These are phyloP conservation scores for Astrocystis sublimbata DNA, from an alignment of 495 filamentous ascomycete species.

Conservation along the genomic window DNA sequence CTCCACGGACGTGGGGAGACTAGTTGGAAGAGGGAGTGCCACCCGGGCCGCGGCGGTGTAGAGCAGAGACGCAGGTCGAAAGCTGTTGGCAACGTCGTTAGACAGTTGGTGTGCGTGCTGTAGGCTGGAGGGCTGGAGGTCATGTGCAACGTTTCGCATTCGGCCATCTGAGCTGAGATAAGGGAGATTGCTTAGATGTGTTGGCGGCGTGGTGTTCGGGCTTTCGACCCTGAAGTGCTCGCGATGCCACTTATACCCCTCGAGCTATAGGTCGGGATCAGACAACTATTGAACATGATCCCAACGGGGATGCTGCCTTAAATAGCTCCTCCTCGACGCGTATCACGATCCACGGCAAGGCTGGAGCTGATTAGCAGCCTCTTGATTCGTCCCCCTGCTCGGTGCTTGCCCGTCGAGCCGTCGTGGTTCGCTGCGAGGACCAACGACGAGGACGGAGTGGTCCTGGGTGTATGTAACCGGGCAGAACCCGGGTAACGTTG, in stretches of 20 bases:
- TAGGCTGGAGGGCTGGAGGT: no score
- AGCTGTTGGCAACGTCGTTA: no score
- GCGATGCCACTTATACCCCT: background rate
- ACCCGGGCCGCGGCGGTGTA: constrained; percentile 6
- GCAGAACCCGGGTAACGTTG: no score
- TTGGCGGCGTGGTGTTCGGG: background rate
- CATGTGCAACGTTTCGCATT: background rate
- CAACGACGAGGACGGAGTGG: no score
- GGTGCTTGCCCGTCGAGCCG: background rate
- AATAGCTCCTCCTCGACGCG: background rate
- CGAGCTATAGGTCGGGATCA: background rate
- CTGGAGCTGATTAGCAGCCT: background rate
- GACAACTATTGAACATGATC: background rate
- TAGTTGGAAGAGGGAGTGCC: no score
- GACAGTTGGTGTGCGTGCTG: no score
- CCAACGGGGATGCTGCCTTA: background rate
- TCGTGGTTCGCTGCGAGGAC: no score
- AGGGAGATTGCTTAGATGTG: background rate
- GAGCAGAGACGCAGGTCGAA: no score
- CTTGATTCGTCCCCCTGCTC: background rate
- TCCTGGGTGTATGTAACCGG: background rate
- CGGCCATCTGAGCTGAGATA: background rate
- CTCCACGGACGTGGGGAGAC: background rate
- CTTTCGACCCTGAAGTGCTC: background rate
- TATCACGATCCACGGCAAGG: background rate